Evolutionary conservation across 345 rosid genomes (phyloP), one percentile per base, ranked within the genome.

Genomic region (Alliaria petiolata): DNA sequence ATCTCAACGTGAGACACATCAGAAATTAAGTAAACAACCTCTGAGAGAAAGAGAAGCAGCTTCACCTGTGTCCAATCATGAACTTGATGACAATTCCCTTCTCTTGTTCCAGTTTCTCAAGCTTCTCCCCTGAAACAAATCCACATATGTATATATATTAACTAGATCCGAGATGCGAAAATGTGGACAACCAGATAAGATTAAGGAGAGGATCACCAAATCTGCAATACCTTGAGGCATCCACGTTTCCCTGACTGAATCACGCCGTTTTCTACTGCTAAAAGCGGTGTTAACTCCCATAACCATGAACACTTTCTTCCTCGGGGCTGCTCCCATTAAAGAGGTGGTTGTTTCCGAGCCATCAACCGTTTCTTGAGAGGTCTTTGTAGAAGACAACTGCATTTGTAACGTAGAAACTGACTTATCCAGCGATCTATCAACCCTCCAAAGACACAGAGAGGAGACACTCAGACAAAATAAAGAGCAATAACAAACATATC

Each of bases 151-250:
- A 28, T 2, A 5, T 14, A 14, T 13, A 11, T 67, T 14, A n/a
- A 25, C 65, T 28, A 65, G 7, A 64, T 26, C 17, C 44, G 16
- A 54, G 66, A 38, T 2, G 67, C 26, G 2, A 34, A 69, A 4
- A 22, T 65, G 12, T 11, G 31, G 28, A 63, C 4, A 33, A 33
- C 15, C 31, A 1, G 4, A 43, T 6, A 34, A 22, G 22, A 38
- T 34, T 56, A 39, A 55, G 8, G 33, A 51, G 36, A 51, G 49
- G 11, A 30, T 8, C 44, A 45, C 13, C 9, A 47, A 46, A 19
- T 25, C 11, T n/a, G n/a, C n/a, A n/a, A n/a, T n/a, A 95, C 98
- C 99, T 83, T 80, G 99, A 75, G 99, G 99, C 99, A 95, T 92
- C 99, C 99, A 95, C 15, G 98, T 95, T 80, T 80, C 96, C 77